A percentile compares a stretch with the other conserved stretches of the same genome.
Conservation (phyloP, 2,329 filamentous ascomycete species). For the Monosporascus cannonballus region DNA sequence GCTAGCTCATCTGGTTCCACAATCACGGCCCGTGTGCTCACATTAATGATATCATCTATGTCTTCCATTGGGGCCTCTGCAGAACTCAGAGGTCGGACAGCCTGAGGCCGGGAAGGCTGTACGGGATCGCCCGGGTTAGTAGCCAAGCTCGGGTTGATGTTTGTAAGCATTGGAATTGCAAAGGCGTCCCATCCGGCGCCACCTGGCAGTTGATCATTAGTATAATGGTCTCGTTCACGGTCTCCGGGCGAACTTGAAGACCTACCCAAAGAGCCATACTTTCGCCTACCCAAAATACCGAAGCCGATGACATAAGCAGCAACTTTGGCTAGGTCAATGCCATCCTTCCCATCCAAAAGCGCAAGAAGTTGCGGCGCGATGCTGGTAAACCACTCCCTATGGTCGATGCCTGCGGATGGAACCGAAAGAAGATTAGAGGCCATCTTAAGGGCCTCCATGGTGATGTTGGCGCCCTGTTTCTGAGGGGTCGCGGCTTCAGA, state of each 20-base stretch:
- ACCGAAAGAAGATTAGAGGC: conserved; percentile 56
- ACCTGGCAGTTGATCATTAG: conserved; percentile 28
- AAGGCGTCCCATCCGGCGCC: conserved; percentile 57
- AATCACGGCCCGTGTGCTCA: conserved; percentile 37
- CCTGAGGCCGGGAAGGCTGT: no score
- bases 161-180: conserved; percentile 49
- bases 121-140: no score
- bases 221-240: conserved; percentile 7
- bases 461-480: conserved; percentile 57
- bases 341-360: conserved; percentile 56
- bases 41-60: conserved; percentile 36
- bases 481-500: conserved; percentile 39
- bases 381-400: conserved; percentile 53
- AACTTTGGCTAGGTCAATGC: conserved; percentile 50
- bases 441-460: conserved; percentile 60
- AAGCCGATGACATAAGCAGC: conserved; percentile 59
- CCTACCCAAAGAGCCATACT: conserved; percentile 56
- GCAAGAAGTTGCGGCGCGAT: conserved; percentile 55
- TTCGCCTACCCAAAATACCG: conserved; percentile 59
- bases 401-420: conserved; percentile 47
- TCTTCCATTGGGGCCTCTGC: conserved; percentile 10
- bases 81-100: no score
- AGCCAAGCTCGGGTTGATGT: conserved; percentile 37
- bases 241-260: conserved; percentile 6
- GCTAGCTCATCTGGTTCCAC: conserved; percentile 42